Base-by-base conservation (phyloP, 2,329 filamentous ascomycete genomes). In the Seiridium cupressi region DNA sequence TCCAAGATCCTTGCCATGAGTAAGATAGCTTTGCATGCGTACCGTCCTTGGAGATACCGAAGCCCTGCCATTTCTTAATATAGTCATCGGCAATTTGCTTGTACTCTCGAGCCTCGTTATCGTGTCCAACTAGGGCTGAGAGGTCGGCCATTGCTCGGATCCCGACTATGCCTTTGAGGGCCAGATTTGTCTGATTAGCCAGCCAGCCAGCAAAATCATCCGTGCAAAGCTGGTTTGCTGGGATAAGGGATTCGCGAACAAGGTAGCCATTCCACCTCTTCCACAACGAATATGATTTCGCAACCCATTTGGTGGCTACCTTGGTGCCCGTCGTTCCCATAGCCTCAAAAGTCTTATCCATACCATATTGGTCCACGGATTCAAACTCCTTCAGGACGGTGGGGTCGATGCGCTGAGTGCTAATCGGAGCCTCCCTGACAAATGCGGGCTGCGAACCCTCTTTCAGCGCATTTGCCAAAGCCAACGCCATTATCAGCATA, bases 1-100 rank as follows among this genome's bases (percentile, higher is more conserved):
- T 92, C 90, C 90, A 93, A 55, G 89, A 91, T 11, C 90, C 90
- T 65, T 90, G 89, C 89, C 90, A 93, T 63, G 91, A 84, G 70
- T 94, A 94, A 3, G 90, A 87, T 36, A 94, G 77, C 72, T 93
- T 93, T 35, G 89, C 89, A 69, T 92, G 89, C 0, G 85, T 85
- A 51, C 84, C 82, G 68, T 93, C 90, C 36, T 88, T 81, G 5
- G 88, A 89, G 67, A 92, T 86, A 56, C 84, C 90, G 61, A 84
- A 84, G 54, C 85, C 81, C 69, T 91, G 84, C 90, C 90, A 93
- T 68, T 89, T 88, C 59, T 81, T 77, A 64, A 92, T 83, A 69
- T 92, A 92, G 3, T 79, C 77, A 40, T 86, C 81, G 34, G 88
- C 88, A 44, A 90, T 84, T 61, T 85, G 82, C 70, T 78, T 79